Conservation (phyloP, 352 stramenopile genomes). For the Globisporangium polare region DNA sequence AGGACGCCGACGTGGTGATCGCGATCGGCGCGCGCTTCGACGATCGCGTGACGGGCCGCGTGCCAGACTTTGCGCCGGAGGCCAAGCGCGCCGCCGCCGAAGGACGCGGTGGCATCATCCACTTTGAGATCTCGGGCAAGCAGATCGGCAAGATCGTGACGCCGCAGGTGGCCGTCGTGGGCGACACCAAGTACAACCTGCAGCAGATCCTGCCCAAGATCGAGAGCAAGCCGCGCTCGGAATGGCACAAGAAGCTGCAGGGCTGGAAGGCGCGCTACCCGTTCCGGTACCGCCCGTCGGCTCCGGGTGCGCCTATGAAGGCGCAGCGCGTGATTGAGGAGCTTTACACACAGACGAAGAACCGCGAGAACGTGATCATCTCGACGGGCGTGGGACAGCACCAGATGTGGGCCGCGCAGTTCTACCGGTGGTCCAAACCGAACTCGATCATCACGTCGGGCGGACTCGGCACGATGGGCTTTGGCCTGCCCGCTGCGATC, state of each 20-base stretch:
- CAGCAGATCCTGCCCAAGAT: constrained; percentile 84
- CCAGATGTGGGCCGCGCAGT: constrained; percentile 96
- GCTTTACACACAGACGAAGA: constrained; percentile 93
- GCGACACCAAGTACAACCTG: constrained; percentile 91
- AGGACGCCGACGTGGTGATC: constrained; percentile 94
- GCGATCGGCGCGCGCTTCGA: constrained; percentile 94
- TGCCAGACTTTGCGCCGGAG: constrained; percentile 91
- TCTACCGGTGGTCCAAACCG: constrained; percentile 94
- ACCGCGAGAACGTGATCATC: constrained; percentile 89
- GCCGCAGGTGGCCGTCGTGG: constrained; percentile 69
- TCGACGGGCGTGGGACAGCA: constrained; percentile 96
- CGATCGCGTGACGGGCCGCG: constrained; percentile 93
- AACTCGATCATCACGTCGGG: constrained; percentile 93
- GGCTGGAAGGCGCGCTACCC: constrained; percentile 91
- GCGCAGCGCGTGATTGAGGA: constrained; percentile 93
- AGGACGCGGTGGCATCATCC: constrained; percentile 93
- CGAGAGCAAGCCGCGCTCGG: constrained; percentile 73
- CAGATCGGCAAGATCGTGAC: constrained; percentile 86
- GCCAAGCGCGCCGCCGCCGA: constrained; percentile 88
- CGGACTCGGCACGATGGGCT: constrained; percentile 95
- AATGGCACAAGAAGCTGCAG: constrained; percentile 92
- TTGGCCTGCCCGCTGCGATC: constrained; percentile 91
- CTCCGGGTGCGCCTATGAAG: constrained; percentile 82
- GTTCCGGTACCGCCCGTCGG: constrained; percentile 86
- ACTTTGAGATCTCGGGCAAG: constrained; percentile 93